These are phyloP conservation scores for Petrea volubilis DNA, from an alignment of 257 asterid species.

Conservation along the genomic window DNA sequence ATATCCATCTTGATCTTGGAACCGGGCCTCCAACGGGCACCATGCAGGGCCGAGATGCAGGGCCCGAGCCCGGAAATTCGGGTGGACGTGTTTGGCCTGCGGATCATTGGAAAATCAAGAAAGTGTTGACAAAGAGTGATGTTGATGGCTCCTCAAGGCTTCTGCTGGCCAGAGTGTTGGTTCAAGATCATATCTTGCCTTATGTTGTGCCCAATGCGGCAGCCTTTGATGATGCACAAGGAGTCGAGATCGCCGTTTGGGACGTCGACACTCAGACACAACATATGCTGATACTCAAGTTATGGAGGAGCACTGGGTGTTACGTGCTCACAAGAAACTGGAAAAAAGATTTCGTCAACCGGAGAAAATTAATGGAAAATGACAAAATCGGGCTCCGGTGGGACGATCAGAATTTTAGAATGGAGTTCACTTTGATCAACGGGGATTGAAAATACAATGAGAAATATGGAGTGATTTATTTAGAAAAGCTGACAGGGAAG, in stretches of 20 bases:
- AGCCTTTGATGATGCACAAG: background rate
- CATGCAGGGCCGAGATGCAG: background rate
- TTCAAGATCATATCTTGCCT: background rate
- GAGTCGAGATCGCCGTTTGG: background rate
- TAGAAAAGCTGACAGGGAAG: too few species aligned
- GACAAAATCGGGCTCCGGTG: conserved; percentile 10
- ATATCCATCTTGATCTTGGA: too few species aligned
- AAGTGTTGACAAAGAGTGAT: background rate
- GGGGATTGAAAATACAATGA: background rate
- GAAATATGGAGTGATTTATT: too few species aligned
- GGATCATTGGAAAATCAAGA: conserved; percentile 1
- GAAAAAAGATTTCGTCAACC: background rate
- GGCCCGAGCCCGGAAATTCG: background rate
- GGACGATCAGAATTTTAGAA: background rate
- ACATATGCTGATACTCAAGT: background rate
- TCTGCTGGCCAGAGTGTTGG: background rate
- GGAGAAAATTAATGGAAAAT: background rate
- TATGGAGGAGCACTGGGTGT: background rate
- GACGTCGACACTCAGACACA: background rate
- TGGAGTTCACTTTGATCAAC: background rate
- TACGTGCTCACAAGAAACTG: background rate
- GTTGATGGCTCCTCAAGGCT: conserved; percentile 15
- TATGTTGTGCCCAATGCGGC: background rate
- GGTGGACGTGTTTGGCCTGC: too few species aligned
- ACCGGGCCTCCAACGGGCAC: background rate